Conservation (phyloP, 371 early-diverging fungal genomes). For the Cokeromyces recurvatus region DNA sequence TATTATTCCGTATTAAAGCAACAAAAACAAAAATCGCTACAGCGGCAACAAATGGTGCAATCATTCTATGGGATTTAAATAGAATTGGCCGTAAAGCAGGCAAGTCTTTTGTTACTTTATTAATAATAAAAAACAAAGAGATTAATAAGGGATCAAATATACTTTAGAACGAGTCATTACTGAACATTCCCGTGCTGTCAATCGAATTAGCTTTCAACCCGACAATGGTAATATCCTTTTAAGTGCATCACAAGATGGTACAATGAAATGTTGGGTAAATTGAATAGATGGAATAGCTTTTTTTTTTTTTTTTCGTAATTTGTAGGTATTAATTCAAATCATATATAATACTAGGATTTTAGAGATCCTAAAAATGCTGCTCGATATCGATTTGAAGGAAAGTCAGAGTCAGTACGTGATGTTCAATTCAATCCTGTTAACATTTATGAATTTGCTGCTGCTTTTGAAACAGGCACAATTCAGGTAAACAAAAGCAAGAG, state of each 20-base stretch:
- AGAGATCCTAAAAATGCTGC: constrained; percentile 52
- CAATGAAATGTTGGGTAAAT: constrained; percentile 76
- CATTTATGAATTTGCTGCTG: constrained; percentile 72
- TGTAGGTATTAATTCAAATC: too few relatives aligned
- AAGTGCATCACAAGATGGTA: constrained; percentile 81
- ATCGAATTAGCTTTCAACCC: constrained; percentile 75
- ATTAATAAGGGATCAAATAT: too few relatives aligned
- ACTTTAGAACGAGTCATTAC: constrained; percentile 66
- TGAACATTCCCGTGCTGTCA: constrained; percentile 79
- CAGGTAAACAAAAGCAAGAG: constrained; percentile 41
- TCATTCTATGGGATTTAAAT: constrained; percentile 70
- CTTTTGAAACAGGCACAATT: constrained; percentile 84
- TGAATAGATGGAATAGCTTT: background rate
- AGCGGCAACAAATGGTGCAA: constrained; percentile 73
- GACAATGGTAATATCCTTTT: constrained; percentile 62
- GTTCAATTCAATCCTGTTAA: constrained; percentile 74
- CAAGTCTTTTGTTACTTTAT: too few relatives aligned
- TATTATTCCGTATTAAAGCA: constrained; percentile 20
- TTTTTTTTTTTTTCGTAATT: background rate
- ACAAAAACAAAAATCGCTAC: constrained; percentile 67
- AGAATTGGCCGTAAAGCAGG: constrained; percentile 44
- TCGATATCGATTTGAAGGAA: constrained; percentile 65
- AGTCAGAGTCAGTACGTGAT: constrained; percentile 81
- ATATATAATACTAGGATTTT: too few relatives aligned
- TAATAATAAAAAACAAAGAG: background rate